Evolutionary conservation across 441 rosid species (phyloP).

Genomic region (Gossypium gossypioides): DNA sequence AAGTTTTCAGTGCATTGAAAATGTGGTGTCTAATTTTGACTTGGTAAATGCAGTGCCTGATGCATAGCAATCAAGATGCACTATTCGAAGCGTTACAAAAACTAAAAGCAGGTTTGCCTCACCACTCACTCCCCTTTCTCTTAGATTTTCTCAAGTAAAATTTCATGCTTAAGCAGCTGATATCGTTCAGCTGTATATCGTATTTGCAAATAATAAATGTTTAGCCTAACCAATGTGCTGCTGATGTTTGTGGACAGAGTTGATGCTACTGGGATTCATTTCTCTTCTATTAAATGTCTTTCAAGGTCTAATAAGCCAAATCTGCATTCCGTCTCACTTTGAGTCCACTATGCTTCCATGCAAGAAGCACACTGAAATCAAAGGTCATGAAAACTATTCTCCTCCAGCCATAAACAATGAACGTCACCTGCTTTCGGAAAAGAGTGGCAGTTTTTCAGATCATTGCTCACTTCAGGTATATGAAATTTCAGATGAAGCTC

Average conservation of each 20-base stretch:
- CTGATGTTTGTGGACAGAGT: slow-evolving; percentile 37
- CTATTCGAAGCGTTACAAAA: slow-evolving; percentile 64
- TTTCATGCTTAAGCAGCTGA: not conserved
- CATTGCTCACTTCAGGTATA: slow-evolving; percentile 20
- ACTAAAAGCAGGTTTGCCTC: slow-evolving; percentile 58
- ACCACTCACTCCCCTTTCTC: not conserved
- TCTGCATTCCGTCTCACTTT: slow-evolving; percentile 47
- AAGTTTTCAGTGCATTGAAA: not conserved
- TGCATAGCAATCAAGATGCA: slow-evolving; percentile 34
- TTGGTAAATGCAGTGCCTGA: slow-evolving; percentile 38
- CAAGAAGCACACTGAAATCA: slow-evolving; percentile 24
- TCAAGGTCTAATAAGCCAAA: slow-evolving; percentile 42
- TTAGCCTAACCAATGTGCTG: slow-evolving; percentile 12
- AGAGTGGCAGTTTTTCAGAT: slow-evolving; percentile 9
- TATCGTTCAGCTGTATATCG: not conserved
- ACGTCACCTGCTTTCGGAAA: slow-evolving; percentile 33
- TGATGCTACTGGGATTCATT: slow-evolving; percentile 88
- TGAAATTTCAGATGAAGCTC: not conserved
- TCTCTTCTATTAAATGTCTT: slow-evolving; percentile 66
- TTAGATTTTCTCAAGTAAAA: not conserved
- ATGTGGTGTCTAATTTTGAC: slow-evolving; percentile 2
- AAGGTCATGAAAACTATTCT: slow-evolving; percentile 20
- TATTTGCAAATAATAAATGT: not conserved
- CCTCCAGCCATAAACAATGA: slow-evolving; percentile 18
- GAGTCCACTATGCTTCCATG: slow-evolving; percentile 64